phyloP scores from a whole-genome alignment of 805 yeast genomes.

The Sugiyamaella qingdaonensis region DNA sequence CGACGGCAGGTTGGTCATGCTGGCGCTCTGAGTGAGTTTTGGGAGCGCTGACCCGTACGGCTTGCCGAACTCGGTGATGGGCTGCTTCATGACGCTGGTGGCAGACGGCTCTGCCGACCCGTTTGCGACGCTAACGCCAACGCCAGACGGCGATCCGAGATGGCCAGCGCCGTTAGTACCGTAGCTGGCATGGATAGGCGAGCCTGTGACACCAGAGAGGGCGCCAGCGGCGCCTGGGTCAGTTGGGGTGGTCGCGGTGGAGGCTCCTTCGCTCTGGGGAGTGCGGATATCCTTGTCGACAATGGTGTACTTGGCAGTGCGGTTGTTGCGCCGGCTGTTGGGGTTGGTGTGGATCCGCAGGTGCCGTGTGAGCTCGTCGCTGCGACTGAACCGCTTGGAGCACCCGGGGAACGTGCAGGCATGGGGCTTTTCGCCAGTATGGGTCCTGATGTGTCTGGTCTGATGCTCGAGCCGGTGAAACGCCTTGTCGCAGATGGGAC shows the following conservation, averaged over 20 bases:
- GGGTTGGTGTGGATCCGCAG: slow-evolving; percentile 63
- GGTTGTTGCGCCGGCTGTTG: slow-evolving; percentile 31
- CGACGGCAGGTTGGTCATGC: slow-evolving; percentile 16
- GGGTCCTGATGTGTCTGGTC: slow-evolving; percentile 86
- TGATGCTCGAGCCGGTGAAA: slow-evolving; percentile 88
- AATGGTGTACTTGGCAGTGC: slow-evolving; percentile 11
- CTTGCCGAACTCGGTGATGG: slow-evolving; percentile 10
- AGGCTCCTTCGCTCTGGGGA: not conserved
- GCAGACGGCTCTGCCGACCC: not conserved
- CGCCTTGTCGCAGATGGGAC: slow-evolving; percentile 80
- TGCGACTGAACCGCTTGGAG: slow-evolving; percentile 69
- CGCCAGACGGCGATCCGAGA: not conserved
- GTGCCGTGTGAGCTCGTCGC: slow-evolving; percentile 85
- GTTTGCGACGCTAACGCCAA: not conserved
- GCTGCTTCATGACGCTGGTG: slow-evolving; percentile 10
- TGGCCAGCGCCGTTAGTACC: not conserved
- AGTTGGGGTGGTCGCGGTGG: not conserved
- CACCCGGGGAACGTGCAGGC: slow-evolving; percentile 83
- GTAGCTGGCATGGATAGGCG: not conserved
- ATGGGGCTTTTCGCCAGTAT: slow-evolving; percentile 91
- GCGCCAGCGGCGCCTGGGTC: slow-evolving; percentile 5
- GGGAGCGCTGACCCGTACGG: slow-evolving; percentile 9
- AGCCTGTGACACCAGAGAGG: not conserved
- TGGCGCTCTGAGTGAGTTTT: slow-evolving; percentile 12
- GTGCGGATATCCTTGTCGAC: slow-evolving; percentile 10